These are phyloP conservation scores for Beauveria sp. DNA, from an alignment of 2,329 filamentous ascomycete genomes.

Conservation along the genomic window DNA sequence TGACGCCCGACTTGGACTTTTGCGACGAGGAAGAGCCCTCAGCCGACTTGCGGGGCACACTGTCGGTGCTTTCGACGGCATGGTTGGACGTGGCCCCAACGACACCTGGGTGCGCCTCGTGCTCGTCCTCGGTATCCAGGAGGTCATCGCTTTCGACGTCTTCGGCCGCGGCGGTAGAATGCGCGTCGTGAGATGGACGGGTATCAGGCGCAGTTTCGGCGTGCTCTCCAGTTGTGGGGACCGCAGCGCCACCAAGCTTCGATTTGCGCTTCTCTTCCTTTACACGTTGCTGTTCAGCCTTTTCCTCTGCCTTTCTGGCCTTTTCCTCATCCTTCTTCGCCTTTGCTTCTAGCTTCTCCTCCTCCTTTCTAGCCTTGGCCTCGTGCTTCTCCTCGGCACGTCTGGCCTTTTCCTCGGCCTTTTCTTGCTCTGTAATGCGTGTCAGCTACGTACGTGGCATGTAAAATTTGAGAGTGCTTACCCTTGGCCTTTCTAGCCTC, in stretches of 20 bases:
- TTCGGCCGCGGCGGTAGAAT: constrained; percentile 7
- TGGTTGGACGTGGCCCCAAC: background rate
- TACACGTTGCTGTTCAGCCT: constrained; percentile 44
- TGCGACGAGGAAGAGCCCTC: constrained; percentile 19
- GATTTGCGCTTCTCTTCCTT: constrained; percentile 48
- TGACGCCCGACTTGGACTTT: constrained; percentile 34
- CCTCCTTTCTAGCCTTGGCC: constrained; percentile 4
- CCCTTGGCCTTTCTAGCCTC: constrained; percentile 50
- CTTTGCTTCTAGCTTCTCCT: constrained; percentile 30
- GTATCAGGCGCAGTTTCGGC: background rate
- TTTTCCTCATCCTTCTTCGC: constrained; percentile 28
- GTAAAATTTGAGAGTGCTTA: constrained; percentile 29
- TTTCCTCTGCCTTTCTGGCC: constrained; percentile 25
- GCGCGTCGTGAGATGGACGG: constrained; percentile 12
- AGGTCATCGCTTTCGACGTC: constrained; percentile 5
- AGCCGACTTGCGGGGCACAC: constrained; percentile 3
- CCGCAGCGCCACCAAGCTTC: constrained; percentile 18
- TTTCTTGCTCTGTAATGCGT: constrained; percentile 34
- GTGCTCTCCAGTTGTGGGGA: constrained; percentile 12
- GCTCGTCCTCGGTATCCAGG: constrained; percentile 15
- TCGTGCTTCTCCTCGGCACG: constrained; percentile 32
- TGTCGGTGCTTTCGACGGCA: constrained; percentile 4
- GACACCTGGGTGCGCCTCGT: constrained; percentile 12
- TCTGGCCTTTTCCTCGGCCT: constrained; percentile 19
- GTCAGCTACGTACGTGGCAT: background rate